Evolutionary conservation across 371 early-diverging fungal species (phyloP).

Genomic region (Rhizomucor pusillus): DNA sequence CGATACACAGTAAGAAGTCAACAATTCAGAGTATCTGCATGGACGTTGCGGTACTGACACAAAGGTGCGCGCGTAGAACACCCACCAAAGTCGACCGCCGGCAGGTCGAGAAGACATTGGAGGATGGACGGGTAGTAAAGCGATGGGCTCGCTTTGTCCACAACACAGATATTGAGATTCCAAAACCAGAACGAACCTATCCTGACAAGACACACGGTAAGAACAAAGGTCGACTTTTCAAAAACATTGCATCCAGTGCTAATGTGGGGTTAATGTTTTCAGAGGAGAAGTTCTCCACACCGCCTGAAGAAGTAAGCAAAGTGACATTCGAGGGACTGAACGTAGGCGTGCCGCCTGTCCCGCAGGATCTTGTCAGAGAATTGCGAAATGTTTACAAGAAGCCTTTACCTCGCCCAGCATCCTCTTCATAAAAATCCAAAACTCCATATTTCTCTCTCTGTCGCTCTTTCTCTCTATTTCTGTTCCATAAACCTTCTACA

Average conservation of each 20-base stretch:
- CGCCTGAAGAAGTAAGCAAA: slow-evolving; percentile 27
- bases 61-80: slow-evolving; percentile 17
- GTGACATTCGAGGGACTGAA: slow-evolving; percentile 29
- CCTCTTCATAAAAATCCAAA: too few species aligned
- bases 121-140: slow-evolving; percentile 35
- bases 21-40: neutral
- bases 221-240: too few species aligned
- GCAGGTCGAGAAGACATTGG: slow-evolving; percentile 31
- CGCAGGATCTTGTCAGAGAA: slow-evolving; percentile 35
- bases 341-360: slow-evolving; percentile 28
- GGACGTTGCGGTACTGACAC: neutral
- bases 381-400: slow-evolving; percentile 41
- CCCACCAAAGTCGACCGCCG: slow-evolving; percentile 44
- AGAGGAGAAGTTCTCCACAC: slow-evolving; percentile 38
- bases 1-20: slow-evolving; percentile 42
- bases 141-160: slow-evolving; percentile 44
- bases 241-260: too few species aligned
- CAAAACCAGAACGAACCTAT: slow-evolving; percentile 40
- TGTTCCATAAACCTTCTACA: too few species aligned
- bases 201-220: slow-evolving; percentile 15
- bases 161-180: slow-evolving; percentile 46
- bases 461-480: too few species aligned
- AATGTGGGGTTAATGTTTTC: neutral
- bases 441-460: too few species aligned
- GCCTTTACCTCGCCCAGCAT: neutral